These are phyloP conservation scores for Oryza meyeriana DNA, from an alignment of 176 grass and related monocot species.

Conservation along the genomic window DNA sequence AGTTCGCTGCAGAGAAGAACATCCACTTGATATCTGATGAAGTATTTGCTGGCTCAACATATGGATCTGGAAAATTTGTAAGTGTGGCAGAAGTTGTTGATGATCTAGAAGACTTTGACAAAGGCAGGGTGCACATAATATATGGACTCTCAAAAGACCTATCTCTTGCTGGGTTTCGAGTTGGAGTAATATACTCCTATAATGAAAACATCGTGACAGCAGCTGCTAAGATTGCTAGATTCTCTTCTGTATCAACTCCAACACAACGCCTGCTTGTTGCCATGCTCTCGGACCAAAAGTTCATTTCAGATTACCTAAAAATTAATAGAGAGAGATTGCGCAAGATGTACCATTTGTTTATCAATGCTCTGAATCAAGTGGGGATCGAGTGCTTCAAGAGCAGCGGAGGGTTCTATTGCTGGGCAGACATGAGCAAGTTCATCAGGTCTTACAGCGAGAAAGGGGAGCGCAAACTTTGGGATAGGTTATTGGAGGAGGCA, in stretches of 20 bases:
- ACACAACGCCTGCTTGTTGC: constrained; percentile 67
- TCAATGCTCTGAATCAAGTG: constrained; percentile 61
- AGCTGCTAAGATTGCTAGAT: constrained; percentile 80
- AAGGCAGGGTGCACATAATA: constrained; percentile 86
- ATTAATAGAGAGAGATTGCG: constrained; percentile 56
- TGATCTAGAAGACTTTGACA: constrained; percentile 65
- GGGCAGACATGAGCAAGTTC: constrained; percentile 93
- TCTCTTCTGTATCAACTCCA: constrained; percentile 76
- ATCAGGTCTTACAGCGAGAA: constrained; percentile 85
- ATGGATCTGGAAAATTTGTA: constrained; percentile 60
- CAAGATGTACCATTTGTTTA: constrained; percentile 55
- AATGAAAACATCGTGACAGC: constrained; percentile 70
- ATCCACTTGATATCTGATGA: constrained; percentile 98
- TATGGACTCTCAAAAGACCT: constrained; percentile 90
- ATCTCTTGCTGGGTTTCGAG: constrained; percentile 72
- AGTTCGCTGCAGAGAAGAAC: constrained; percentile 80
- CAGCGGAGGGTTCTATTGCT: constrained; percentile 91
- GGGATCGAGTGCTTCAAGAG: constrained; percentile 79
- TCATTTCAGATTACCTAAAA: constrained; percentile 65
- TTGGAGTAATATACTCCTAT: constrained; percentile 81
- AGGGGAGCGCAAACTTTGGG: constrained; percentile 82
- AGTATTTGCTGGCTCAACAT: constrained; percentile 86
- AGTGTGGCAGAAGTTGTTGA: constrained; percentile 66
- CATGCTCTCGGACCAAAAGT: constrained; percentile 82
- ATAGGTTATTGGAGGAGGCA: constrained; percentile 67